Evolutionary conservation across 768 basidiomycete genomes (phyloP).

Genomic region (Suillus decipiens): DNA sequence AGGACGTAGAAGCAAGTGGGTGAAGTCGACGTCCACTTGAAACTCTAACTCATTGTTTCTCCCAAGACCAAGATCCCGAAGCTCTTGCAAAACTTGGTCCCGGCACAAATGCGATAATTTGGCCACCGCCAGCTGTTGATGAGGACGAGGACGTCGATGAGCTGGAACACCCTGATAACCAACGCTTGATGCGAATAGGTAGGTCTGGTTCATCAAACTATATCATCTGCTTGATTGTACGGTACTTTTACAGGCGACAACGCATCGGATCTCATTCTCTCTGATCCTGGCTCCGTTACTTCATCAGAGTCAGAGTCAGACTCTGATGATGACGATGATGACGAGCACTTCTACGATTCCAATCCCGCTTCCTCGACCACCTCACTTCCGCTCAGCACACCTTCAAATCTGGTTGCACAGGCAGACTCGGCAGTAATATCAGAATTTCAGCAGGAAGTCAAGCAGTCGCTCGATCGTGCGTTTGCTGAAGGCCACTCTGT

Average conservation of each 20-base stretch:
- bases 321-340: constrained; percentile 43
- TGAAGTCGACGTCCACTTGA: constrained; percentile 8
- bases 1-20: constrained; percentile 68
- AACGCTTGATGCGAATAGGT: constrained; percentile 79
- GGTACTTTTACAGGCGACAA: constrained; percentile 46
- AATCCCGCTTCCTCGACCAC: constrained; percentile 48
- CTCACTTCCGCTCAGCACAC: constrained; percentile 43
- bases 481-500: constrained; percentile 90
- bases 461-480: constrained; percentile 87
- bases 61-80: constrained; percentile 50
- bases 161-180: constrained; percentile 66
- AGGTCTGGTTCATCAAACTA: constrained; percentile 11
- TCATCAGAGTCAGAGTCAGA: constrained; percentile 49
- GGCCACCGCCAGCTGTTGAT: constrained; percentile 65
- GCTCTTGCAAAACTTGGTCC: constrained; percentile 56
- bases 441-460: constrained; percentile 78
- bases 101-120: constrained; percentile 76
- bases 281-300: constrained; percentile 59
- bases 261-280: constrained; percentile 60
- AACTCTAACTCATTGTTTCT: neutral
- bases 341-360: constrained; percentile 38
- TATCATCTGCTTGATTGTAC: constrained; percentile 7
- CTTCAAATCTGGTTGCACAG: constrained; percentile 40
- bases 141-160: constrained; percentile 65
- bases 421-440: constrained; percentile 48